These are phyloP conservation scores for Eutrema yunnanense DNA, from an alignment of 345 rosid genomes.

Conservation along the genomic window DNA sequence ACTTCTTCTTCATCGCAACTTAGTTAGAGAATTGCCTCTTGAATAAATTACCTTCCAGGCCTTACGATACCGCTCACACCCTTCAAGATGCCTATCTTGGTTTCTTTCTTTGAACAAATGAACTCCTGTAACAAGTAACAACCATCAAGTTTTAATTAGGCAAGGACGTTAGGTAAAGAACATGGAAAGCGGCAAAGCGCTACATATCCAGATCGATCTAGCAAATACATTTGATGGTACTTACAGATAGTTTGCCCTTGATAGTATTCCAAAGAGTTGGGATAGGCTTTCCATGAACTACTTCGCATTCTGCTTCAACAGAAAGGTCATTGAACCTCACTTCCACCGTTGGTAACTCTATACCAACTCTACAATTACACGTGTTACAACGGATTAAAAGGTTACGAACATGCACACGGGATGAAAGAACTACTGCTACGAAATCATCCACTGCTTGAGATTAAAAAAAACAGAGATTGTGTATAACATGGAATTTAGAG, in stretches of 20 bases:
- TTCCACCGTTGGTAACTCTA: slow-evolving; percentile 37
- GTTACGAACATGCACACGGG: neutral
- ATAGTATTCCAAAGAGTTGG: slow-evolving; percentile 43
- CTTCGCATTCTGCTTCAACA: slow-evolving; percentile 38
- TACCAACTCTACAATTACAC: slow-evolving; percentile 34
- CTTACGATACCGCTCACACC: slow-evolving; percentile 57
- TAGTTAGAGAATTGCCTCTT: neutral
- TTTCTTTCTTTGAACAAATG: slow-evolving; percentile 23
- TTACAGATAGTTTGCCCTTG: slow-evolving; percentile 26
- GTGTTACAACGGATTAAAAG: neutral
- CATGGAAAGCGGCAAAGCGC: neutral
- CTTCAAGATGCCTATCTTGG: slow-evolving; percentile 46
- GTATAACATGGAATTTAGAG: neutral
- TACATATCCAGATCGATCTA: neutral
- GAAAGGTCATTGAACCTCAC: slow-evolving; percentile 35
- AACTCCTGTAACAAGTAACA: slow-evolving; percentile 10
- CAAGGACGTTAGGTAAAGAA: neutral
- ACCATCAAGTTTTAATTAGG: neutral
- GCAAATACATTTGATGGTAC: neutral
- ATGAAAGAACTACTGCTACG: no score
- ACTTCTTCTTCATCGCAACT: neutral
- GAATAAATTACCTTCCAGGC: slow-evolving; percentile 26
- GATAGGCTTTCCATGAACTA: slow-evolving; percentile 40
- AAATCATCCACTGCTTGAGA: no score
- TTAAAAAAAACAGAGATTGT: neutral